Evolutionary conservation across 495 filamentous ascomycete genomes (phyloP).

Genomic region (Amphirosellinia nigrospora): DNA sequence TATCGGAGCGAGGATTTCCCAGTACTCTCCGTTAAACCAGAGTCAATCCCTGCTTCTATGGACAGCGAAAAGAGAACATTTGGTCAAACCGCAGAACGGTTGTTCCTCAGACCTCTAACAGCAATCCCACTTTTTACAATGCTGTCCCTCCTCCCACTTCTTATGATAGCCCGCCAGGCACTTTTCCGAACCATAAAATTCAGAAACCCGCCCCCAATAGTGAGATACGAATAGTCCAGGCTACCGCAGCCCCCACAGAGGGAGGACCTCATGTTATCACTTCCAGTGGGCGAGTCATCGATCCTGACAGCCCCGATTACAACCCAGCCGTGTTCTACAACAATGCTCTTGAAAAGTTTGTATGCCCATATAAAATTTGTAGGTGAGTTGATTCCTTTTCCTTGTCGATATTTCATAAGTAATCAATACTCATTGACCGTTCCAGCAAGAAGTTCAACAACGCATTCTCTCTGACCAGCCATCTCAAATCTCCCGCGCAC

Average conservation of each 20-base stretch:
- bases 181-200: constrained; percentile 27
- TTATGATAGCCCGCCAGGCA: constrained; percentile 20
- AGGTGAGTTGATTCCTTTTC: constrained; percentile 36
- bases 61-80: neutral
- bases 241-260: constrained; percentile 16
- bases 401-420: neutral
- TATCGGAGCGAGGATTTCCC: constrained; percentile 23
- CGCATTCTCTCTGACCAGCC: constrained; percentile 30
- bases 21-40: neutral
- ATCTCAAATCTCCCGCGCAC: constrained; percentile 45
- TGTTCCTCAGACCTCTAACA: neutral
- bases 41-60: neutral
- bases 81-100: neutral
- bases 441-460: constrained; percentile 41
- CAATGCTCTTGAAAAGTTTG: constrained; percentile 38
- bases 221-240: constrained; percentile 11
- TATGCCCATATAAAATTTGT: constrained; percentile 50
- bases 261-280: constrained; percentile 5
- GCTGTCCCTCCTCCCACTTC: constrained; percentile 8
- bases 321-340: constrained; percentile 37
- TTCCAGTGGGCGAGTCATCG: constrained; percentile 26
- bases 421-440: constrained; percentile 7
- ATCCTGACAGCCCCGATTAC: constrained; percentile 42
- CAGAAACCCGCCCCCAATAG: constrained; percentile 33
- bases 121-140: neutral